Percentiles rank a stretch among this genome's conserved stretches.
These are phyloP conservation scores for Vanilla planifolia DNA, from an alignment of 106 monocot species.

Conservation along the genomic window DNA sequence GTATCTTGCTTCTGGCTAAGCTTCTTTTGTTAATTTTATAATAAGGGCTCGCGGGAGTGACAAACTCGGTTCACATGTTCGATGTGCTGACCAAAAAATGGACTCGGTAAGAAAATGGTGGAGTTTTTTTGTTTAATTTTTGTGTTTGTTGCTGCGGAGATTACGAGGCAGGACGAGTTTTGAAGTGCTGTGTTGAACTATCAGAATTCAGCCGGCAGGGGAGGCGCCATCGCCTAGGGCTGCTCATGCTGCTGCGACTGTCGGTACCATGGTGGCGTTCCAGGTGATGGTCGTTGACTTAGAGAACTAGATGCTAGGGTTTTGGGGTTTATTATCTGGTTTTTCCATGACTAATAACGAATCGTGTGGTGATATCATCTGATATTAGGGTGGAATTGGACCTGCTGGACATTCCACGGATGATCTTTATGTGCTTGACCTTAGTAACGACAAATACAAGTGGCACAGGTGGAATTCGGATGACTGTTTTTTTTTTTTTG, in stretches of 20 bases:
- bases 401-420: conserved; percentile 98
- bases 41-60: conserved; percentile 88
- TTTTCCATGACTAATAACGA: not conserved
- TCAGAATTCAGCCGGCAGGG: conserved; percentile 75
- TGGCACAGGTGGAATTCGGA: conserved; percentile 72
- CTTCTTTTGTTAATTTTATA: not conserved
- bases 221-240: conserved; percentile 95
- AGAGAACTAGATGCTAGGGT: not conserved
- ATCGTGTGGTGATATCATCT: conserved; percentile 12
- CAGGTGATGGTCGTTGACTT: conserved; percentile 43
- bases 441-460: conserved; percentile 88
- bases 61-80: conserved; percentile 80
- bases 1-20: not conserved
- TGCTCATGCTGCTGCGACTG: conserved; percentile 88
- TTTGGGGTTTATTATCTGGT: not conserved
- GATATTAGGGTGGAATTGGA: conserved; percentile 93
- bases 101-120: conserved; percentile 42
- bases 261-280: conserved; percentile 97
- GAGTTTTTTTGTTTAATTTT: not conserved
- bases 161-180: not conserved
- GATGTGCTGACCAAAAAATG: conserved; percentile 72
- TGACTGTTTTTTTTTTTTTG: not conserved
- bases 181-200: conserved; percentile 4
- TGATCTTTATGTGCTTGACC: conserved; percentile 91
- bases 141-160: too few species aligned